Evolutionary conservation across 176 grass and related monocot genomes (phyloP).

Genomic region (Eragrostis nindensis): DNA sequence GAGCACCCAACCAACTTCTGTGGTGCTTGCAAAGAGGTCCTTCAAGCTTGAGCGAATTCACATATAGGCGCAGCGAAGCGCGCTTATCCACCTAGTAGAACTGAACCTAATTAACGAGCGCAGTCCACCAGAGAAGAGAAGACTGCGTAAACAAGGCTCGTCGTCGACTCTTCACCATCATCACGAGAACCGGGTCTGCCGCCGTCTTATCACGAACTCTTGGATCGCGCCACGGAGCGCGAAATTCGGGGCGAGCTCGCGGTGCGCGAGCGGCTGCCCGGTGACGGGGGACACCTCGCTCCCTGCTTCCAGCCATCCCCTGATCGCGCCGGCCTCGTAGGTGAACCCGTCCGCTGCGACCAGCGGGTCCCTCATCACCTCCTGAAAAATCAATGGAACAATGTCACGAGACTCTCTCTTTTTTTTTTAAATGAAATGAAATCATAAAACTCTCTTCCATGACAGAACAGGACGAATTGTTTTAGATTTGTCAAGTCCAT

Average conservation of each 20-base stretch:
- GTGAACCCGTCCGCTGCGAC: constrained; percentile 47
- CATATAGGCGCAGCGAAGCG: too few relatives aligned
- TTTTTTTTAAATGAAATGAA: too few relatives aligned
- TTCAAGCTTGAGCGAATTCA: too few relatives aligned
- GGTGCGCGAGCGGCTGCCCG: constrained; percentile 47
- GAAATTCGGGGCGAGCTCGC: constrained; percentile 51
- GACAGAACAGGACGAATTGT: too few relatives aligned
- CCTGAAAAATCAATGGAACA: constrained; percentile 34
- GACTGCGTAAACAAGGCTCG: neutral
- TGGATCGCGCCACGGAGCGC: constrained; percentile 59
- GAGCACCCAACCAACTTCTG: too few relatives aligned
- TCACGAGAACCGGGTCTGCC: constrained; percentile 22
- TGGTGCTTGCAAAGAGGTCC: too few relatives aligned
- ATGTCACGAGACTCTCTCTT: too few relatives aligned
- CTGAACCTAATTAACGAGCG: too few relatives aligned
- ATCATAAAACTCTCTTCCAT: too few relatives aligned
- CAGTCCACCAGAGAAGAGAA: too few relatives aligned
- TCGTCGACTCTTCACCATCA: neutral
- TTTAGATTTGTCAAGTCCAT: too few relatives aligned
- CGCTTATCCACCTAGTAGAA: too few relatives aligned
- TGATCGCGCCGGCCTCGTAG: constrained; percentile 68
- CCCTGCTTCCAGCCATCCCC: constrained; percentile 54
- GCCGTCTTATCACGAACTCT: constrained; percentile 40
- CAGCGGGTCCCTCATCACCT: constrained; percentile 62
- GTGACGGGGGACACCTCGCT: constrained; percentile 62